Evolutionary conservation across 305 asterid species (phyloP).

Genomic region (Fraxinus latifolia): DNA sequence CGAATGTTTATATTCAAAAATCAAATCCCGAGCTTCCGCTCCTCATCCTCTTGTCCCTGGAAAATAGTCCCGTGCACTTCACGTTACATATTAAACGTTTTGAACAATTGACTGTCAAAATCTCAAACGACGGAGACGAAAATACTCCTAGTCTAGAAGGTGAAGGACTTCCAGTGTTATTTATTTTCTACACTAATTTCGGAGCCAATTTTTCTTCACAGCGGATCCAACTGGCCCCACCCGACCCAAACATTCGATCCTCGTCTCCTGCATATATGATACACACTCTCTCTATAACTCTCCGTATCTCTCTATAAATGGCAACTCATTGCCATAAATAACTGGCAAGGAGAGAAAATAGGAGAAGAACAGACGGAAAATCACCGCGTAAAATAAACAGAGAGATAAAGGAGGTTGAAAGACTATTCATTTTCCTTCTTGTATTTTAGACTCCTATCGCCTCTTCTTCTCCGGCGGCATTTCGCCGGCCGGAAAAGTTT

Average conservation of each 20-base stretch:
- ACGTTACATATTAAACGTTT: neutral
- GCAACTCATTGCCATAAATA: neutral
- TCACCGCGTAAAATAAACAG: neutral
- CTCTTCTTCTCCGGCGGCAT: conserved; percentile 37
- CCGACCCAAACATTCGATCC: conserved; percentile 20
- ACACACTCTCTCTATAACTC: neutral
- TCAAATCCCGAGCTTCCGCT: neutral
- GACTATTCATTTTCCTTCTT: conserved; percentile 6
- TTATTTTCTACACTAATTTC: conserved; percentile 14
- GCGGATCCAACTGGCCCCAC: conserved; percentile 29
- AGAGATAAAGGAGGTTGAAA: conserved; percentile 11
- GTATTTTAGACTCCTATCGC: neutral
- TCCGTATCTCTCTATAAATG: conserved; percentile 12
- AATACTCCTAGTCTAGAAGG: neutral
- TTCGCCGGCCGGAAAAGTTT: conserved; percentile 42
- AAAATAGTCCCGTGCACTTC: neutral
- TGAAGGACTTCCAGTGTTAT: neutral
- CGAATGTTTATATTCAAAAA: neutral
- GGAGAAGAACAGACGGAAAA: conserved; percentile 14
- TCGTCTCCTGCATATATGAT: neutral
- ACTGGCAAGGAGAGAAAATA: conserved; percentile 33
- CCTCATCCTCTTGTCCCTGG: neutral
- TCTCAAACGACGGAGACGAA: neutral
- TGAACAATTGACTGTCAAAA: neutral
- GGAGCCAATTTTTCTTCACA: conserved; percentile 8